Conservation (phyloP, 768 basidiomycete species). For the Hericium erinaceus region DNA sequence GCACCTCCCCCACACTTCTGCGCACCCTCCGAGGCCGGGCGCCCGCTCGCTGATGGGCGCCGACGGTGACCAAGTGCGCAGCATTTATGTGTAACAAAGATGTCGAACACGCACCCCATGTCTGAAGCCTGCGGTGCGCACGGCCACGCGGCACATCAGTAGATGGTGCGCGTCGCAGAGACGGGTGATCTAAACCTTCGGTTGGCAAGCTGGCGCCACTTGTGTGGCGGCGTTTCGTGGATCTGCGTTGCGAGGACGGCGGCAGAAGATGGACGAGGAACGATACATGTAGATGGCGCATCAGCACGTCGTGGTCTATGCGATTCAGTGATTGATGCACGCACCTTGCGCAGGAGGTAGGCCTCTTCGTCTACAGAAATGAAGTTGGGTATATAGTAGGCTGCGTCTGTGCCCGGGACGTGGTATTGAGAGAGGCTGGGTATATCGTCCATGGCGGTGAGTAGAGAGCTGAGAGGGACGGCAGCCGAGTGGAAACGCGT, state of each 20-base stretch:
- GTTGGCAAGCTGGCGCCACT: conserved; percentile 71
- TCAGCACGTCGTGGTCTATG: not conserved
- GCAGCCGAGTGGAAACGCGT: no score
- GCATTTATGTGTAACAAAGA: no score
- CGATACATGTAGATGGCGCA: not conserved
- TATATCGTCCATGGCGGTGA: no score
- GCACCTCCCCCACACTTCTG: no score
- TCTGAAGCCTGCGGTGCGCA: conserved; percentile 42
- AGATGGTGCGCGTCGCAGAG: not conserved
- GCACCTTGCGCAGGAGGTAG: conserved; percentile 69
- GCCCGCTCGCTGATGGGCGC: no score
- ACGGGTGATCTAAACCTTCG: conserved; percentile 40
- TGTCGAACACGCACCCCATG: conserved; percentile 46
- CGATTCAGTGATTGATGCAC: not conserved
- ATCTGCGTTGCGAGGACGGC: conserved; percentile 39
- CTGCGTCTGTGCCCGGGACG: conserved; percentile 27
- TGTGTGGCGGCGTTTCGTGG: conserved; percentile 63
- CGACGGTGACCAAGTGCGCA: no score
- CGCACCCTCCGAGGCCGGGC: no score
- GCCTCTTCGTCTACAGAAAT: conserved; percentile 64
- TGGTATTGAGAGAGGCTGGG: not conserved
- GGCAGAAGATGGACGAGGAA: no score
- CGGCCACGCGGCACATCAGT: not conserved
- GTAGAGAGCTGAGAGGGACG: no score
- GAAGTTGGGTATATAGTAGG: conserved; percentile 73